Base-by-base conservation (phyloP, 1,284 basidiomycete species). In the Irpex rosettiformis region DNA sequence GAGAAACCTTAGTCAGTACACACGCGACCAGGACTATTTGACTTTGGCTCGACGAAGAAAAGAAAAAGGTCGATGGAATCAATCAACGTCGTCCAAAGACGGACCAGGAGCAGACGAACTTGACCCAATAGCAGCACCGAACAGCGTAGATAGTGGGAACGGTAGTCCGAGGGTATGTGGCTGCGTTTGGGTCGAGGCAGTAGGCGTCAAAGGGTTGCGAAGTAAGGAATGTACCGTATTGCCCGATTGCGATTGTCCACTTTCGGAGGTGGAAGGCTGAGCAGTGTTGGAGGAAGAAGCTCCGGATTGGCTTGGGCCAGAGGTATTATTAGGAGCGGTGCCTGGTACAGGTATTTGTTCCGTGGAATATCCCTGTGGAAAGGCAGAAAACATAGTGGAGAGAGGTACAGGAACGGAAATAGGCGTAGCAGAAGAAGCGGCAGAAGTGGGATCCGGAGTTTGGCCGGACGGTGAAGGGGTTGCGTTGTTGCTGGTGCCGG, bases 71-170 rank as follows among this genome's bases (percentile, higher is more conserved):
- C n/a, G n/a, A n/a, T n/a, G 13, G 21, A 11, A 18, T 29, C 18
- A 57, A 29, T 57, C 56, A 21, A 57, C 56, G 25, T 57, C 56
- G n/a, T 57, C 56, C 8, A 57, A 16, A 10, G 48, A 52, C 13
- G 43, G 21, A 4, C 30, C 55, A 6, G 27, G 3, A 8, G 54
- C 22, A 45, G 43, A 42, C 40, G 40, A 18, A 16, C 7, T 37
- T 8, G 8, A 27, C 22, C 7, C 42, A 29, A 16, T n/a, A 11
- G 8, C 21, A 47, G 13, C 24, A 27, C 48, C 48, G 24, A 51
- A 27, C 10, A 28, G 10, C 11, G 27, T 11, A 7, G 48, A 16
- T 11, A 51, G 21, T 10, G 25, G 24, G 24, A 27, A 51, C 24
- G 48, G 24, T 11, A 28, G 48, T 22, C 24, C 24, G 7, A 22